Base-by-base conservation (phyloP, 2,329 filamentous ascomycete genomes). In the Apiospora saccharicola region DNA sequence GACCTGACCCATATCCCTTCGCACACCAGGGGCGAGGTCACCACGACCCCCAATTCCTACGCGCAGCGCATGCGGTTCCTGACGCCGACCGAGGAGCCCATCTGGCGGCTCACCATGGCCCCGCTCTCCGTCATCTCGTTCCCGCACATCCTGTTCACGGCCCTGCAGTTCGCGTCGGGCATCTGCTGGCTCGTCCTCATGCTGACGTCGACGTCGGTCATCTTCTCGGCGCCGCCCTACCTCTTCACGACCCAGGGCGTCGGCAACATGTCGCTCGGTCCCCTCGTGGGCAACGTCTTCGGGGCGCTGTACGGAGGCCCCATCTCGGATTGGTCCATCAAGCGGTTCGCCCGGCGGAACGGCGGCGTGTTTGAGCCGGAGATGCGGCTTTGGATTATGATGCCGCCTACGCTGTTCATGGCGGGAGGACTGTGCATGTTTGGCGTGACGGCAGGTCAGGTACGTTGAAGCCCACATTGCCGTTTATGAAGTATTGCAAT, bases 291-390 rank as follows among this genome's bases (percentile, higher is more conserved):
- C 0, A 83, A 82, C 14, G 49, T 83, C 0, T 74, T 85, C 14
- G 84, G 84, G 0, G 77, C 78, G 0, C 37, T 85, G 0, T 84
- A 84, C 68, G 83, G 82, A 1, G 84, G 84, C 0, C 77, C 79
- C 0, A 69, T 85, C 1, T 79, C 80, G 0, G 84, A 86, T 67
- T 80, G 79, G 77, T 79, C 79, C 0, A 82, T 85, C 64, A 72
- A 83, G 2, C 77, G 76, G 37, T 76, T 84, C 26, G 79, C 85
- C 0, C 78, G 76, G n/a, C 77, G 81, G 2, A 85, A 85, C 13
- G 78, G 78, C 0, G 84, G 84, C 2, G 76, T 83, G 8, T 85
- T 82, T 53, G 85, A 86, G 73, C 84, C 85, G 0, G 85, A 86
- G 73, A 85, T 85, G 80, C 79, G 85, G 6, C 74, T 86, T 6